These are phyloP conservation scores for Phaseolus coccineus DNA, from an alignment of 331 rosid genomes.

Conservation along the genomic window DNA sequence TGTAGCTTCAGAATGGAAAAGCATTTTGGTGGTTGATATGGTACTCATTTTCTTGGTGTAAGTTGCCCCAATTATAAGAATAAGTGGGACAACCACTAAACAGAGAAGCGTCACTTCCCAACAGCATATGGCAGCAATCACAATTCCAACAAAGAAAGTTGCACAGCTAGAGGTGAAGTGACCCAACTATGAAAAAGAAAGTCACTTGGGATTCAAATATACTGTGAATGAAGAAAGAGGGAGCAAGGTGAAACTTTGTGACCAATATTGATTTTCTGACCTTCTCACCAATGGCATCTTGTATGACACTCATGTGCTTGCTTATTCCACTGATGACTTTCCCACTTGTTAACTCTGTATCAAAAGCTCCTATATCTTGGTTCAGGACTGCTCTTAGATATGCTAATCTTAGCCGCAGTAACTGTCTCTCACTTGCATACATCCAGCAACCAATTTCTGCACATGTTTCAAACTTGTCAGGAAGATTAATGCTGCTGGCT, in stretches of 20 bases:
- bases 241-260: conserved; percentile 6
- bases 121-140: conserved; percentile 75
- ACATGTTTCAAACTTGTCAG: conserved; percentile 16
- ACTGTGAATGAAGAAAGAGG: background rate
- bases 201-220: conserved; percentile 25
- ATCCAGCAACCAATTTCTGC: conserved; percentile 91
- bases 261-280: conserved; percentile 44
- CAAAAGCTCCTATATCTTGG: conserved; percentile 89
- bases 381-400: conserved; percentile 72
- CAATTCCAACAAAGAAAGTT: conserved; percentile 72
- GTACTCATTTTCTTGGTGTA: conserved; percentile 81
- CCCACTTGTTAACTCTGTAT: conserved; percentile 77
- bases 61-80: conserved; percentile 77
- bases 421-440: conserved; percentile 88
- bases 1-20: conserved; percentile 71
- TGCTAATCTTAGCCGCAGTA: conserved; percentile 66
- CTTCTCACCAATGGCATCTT: conserved; percentile 91
- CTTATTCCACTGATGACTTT: conserved; percentile 78
- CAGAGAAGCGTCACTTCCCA: conserved; percentile 81
- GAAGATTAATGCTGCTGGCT: conserved; percentile 21
- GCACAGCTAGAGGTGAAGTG: conserved; percentile 74
- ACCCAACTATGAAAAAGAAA: conserved; percentile 65
- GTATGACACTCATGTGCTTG: conserved; percentile 76
- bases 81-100: conserved; percentile 72
- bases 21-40: conserved; percentile 67